Evolutionary conservation across 140 eudicot genomes (phyloP).

Genomic region (Flaveria floridana): DNA sequence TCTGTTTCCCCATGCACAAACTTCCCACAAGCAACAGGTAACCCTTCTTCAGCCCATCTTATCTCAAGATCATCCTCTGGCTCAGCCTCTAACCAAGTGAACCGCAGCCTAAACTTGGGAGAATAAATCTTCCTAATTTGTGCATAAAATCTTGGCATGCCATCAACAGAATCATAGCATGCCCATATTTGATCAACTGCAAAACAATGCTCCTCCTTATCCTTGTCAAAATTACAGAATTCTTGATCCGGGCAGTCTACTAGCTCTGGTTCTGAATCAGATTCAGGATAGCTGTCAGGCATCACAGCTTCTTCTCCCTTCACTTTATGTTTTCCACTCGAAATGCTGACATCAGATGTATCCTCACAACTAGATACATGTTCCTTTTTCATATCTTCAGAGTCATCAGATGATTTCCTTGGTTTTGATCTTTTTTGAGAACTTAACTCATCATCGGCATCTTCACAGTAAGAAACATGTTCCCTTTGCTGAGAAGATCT

Average conservation of each 20-base stretch:
- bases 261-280: constrained; percentile 35
- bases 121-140: constrained; percentile 38
- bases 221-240: constrained; percentile 61
- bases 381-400: constrained; percentile 20
- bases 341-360: constrained; percentile 23
- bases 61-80: constrained; percentile 41
- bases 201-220: constrained; percentile 49
- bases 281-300: constrained; percentile 14
- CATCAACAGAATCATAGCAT: constrained; percentile 56
- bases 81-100: constrained; percentile 68
- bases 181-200: constrained; percentile 79
- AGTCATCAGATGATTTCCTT: constrained; percentile 23
- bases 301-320: constrained; percentile 16
- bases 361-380: constrained; percentile 13
- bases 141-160: constrained; percentile 82
- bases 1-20: constrained; percentile 46
- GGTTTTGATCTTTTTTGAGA: constrained; percentile 39
- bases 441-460: constrained; percentile 27
- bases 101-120: constrained; percentile 44
- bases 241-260: constrained; percentile 51
- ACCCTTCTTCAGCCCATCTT: constrained; percentile 52
- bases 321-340: constrained; percentile 14
- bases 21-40: constrained; percentile 70
- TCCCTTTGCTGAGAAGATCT: constrained; percentile 40
- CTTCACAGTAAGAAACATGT: constrained; percentile 49